Conservation (phyloP, 768 basidiomycete species). For the Xerocomellus amylosporus region DNA sequence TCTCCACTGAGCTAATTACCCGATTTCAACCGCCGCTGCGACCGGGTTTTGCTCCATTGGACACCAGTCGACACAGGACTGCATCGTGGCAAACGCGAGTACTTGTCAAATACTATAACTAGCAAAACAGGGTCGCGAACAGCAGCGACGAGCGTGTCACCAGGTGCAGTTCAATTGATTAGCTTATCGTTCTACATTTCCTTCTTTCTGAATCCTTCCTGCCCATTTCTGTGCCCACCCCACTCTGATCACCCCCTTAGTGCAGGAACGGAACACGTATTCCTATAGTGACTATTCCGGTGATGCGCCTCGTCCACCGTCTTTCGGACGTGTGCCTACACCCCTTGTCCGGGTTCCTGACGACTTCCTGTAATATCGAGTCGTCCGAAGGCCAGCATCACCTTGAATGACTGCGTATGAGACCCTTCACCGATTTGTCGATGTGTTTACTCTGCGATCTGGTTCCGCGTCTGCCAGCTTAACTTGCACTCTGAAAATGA, state of each 20-base stretch:
- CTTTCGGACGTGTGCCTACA: no score
- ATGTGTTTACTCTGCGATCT: background rate
- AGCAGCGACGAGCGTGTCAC: background rate
- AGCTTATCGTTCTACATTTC: no score
- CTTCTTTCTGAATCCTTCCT: no score
- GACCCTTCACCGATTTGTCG: no score
- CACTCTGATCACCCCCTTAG: no score
- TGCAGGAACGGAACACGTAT: no score
- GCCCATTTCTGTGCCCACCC: no score
- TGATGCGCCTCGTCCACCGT: no score
- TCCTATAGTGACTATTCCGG: no score
- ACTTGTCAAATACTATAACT: background rate
- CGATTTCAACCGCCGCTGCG: background rate
- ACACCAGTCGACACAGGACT: background rate
- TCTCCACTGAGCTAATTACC: background rate
- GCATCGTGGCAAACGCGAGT: background rate
- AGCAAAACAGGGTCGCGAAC: background rate
- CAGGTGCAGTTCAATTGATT: background rate
- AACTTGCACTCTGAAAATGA: background rate
- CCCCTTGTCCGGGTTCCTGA: background rate
- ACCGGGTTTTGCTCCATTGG: background rate
- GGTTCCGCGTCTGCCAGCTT: background rate
- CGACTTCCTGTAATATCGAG: background rate
- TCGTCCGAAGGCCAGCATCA: no score
- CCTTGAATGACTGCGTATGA: no score